Evolutionary conservation across 768 basidiomycete genomes (phyloP).

Genomic region (Lactarius vividus): DNA sequence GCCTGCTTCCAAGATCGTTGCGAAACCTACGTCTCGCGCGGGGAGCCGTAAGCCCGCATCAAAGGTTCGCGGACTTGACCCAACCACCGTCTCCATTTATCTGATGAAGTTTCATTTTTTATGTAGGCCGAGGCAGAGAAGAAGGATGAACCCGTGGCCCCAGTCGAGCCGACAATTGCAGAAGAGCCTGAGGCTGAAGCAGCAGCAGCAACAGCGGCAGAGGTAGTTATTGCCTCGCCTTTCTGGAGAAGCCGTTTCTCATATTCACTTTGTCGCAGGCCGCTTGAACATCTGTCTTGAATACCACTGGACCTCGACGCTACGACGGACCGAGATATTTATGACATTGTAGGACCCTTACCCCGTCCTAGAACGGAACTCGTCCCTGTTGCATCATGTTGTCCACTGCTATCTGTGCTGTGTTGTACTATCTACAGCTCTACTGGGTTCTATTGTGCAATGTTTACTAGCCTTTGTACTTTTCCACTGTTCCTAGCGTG

Average conservation of each 20-base stretch:
- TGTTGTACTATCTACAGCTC: conserved; percentile 26
- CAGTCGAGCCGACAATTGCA: conserved; percentile 21
- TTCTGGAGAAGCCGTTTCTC: background rate
- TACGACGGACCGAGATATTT: conserved; percentile 21
- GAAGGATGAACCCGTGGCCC: conserved; percentile 17
- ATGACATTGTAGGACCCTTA: conserved; percentile 23
- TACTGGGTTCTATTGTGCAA: conserved; percentile 25
- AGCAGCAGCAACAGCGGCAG: conserved; percentile 5
- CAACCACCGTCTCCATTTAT: conserved; percentile 17
- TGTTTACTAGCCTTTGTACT: conserved; percentile 22
- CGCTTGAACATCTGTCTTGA: conserved; percentile 18
- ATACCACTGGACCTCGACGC: conserved; percentile 9
- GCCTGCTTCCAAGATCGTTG: conserved; percentile 35
- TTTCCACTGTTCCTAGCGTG: conserved; percentile 13
- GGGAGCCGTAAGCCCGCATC: conserved; percentile 37
- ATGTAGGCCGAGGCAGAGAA: conserved; percentile 24
- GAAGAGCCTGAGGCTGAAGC: conserved; percentile 29
- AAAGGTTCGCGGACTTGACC: conserved; percentile 30
- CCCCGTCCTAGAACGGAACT: conserved; percentile 22
- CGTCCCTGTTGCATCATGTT: conserved; percentile 23
- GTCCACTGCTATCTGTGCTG: conserved; percentile 25
- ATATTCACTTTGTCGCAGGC: conserved; percentile 13
- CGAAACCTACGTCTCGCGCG: conserved; percentile 30
- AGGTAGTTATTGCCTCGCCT: background rate
- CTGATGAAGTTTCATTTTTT: background rate